Base-by-base conservation (phyloP, 441 rosid species). In the Syzygium malaccense region DNA sequence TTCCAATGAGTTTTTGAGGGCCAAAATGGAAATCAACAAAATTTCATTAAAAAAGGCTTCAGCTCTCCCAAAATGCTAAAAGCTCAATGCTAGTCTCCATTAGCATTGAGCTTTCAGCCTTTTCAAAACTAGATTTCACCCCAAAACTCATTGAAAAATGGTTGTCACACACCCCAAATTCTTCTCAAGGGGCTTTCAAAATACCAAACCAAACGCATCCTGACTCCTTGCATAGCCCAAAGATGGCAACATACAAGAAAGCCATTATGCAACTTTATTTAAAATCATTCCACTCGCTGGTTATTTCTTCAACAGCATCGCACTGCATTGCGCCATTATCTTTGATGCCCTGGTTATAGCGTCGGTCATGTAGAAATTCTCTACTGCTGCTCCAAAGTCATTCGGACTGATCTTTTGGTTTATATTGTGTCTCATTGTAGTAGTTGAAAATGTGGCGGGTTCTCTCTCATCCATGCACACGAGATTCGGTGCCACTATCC, bases 321-420 rank as follows among this genome's bases (percentile, higher is more conserved):
- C 94, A 88, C 97, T 96, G 95, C 99, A 96, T 89, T 95, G 99
- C 3, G 99, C 98, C 99, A 98, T 98, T 90, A 95, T 96, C 94
- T 96, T 98, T 11, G 99, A 98, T 41, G 99, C 99, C 92, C 99
- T 94, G 79, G 98, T 97, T 86, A 98, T 96, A n/a, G 99, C 87
- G 87, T 97, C 94, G 4, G 99, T 98, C 99, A 95, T 96, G 92
- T 97, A 98, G 92, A 97, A 98, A 68, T 97, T 98, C 90, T 97
- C 96, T 6, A 97, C 89, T 12, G 91, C 93, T 8, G 90, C 32
- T 57, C 90, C 91, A 92, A 96, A 98, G 17, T 97, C 97, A 0
- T 94, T 88, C 25, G 84, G 86, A 88, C 95, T 94, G 90, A 95
- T 87, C 89, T 93, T 90, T 86, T 92, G 89, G 17, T 90, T 89